These are phyloP conservation scores for Fagus crenata DNA, from an alignment of 306 rosid genomes.

Conservation along the genomic window DNA sequence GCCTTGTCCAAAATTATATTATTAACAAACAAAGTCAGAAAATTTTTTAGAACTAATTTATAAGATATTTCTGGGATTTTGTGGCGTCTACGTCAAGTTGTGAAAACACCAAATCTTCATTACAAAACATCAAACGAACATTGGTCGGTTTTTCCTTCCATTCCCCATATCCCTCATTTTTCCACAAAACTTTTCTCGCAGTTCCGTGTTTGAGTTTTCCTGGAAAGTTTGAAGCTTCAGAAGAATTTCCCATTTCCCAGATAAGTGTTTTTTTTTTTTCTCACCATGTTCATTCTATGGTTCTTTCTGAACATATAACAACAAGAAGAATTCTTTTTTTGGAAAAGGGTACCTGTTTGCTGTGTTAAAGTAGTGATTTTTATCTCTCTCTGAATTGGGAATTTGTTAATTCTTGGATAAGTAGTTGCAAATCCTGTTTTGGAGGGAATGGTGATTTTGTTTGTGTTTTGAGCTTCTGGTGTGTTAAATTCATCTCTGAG, in stretches of 20 bases:
- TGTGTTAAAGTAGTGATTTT: constrained; percentile 30
- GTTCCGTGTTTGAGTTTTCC: constrained; percentile 31
- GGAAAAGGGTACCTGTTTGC: constrained; percentile 5
- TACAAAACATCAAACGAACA: constrained; percentile 34
- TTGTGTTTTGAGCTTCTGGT: constrained; percentile 14
- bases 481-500: constrained; percentile 6
- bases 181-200: constrained; percentile 2
- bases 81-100: constrained; percentile 72
- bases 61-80: constrained; percentile 22
- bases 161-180: constrained; percentile 27
- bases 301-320: not conserved
- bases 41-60: not conserved
- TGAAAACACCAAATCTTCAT: constrained; percentile 27
- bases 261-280: constrained; percentile 39
- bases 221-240: constrained; percentile 33
- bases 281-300: constrained; percentile 10
- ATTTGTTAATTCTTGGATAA: constrained; percentile 32
- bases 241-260: constrained; percentile 30
- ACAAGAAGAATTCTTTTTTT: constrained; percentile 8
- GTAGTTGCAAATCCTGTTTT: constrained; percentile 41
- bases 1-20: not conserved
- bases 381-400: constrained; percentile 46
- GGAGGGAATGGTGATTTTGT: constrained; percentile 35
- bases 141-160: constrained; percentile 25
- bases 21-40: not conserved